phyloP scores from a whole-genome alignment of 768 basidiomycete genomes.

The Cystobasidium ongulense region DNA sequence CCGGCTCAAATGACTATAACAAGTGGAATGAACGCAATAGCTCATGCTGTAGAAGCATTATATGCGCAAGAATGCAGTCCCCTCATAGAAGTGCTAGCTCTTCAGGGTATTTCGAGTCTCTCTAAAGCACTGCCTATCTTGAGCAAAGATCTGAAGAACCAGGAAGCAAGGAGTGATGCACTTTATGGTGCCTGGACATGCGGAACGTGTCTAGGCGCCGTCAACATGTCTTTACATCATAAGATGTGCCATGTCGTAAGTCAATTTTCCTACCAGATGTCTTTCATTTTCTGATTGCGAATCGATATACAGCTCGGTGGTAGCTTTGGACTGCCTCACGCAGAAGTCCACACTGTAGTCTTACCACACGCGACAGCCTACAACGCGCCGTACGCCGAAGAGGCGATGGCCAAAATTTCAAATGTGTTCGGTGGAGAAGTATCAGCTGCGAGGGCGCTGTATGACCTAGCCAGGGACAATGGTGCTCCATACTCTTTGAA shows the following conservation, averaged over 20 bases:
- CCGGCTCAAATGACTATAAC: conserved; percentile 46
- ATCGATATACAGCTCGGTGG: conserved; percentile 43
- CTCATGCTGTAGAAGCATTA: conserved; percentile 49
- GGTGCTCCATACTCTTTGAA: conserved; percentile 46
- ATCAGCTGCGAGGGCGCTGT: conserved; percentile 43
- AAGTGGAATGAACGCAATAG: conserved; percentile 49
- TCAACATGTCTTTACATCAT: conserved; percentile 48
- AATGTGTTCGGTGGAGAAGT: conserved; percentile 42
- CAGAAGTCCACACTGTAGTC: conserved; percentile 50
- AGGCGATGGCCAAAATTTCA: conserved; percentile 46
- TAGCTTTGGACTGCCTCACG: conserved; percentile 48
- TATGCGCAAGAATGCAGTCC: conserved; percentile 48
- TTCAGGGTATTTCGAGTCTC: conserved; percentile 46
- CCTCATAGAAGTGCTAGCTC: conserved; percentile 46
- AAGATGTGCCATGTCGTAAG: conserved; percentile 47
- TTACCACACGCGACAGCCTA: conserved; percentile 49
- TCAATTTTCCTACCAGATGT: neutral
- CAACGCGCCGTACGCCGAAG: conserved; percentile 46
- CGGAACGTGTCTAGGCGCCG: conserved; percentile 45
- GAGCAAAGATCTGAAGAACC: conserved; percentile 39
- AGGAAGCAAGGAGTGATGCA: conserved; percentile 46
- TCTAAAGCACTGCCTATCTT: conserved; percentile 45
- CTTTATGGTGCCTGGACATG: conserved; percentile 49
- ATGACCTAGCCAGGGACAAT: conserved; percentile 41
- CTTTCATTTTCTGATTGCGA: neutral